These are phyloP conservation scores for Telopea speciosissima DNA, from an alignment of 177 flowering plant species.

Conservation along the genomic window DNA sequence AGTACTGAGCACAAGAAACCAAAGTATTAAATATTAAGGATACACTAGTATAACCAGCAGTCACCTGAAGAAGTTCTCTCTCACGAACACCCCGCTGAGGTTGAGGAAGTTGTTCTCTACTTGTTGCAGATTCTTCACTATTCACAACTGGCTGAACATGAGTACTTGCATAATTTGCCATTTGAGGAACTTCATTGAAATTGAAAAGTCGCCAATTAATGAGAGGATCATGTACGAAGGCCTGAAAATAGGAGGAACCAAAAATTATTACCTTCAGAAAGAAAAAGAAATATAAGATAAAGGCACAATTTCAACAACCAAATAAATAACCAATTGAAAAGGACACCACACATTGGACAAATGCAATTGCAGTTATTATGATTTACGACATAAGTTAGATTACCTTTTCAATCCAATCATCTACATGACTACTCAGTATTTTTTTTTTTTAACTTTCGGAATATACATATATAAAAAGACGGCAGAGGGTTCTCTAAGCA, in stretches of 20 bases:
- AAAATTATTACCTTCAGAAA: not conserved
- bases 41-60: not conserved
- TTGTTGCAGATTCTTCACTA: conserved; percentile 60
- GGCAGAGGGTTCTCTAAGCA: too few species aligned
- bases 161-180: conserved; percentile 47
- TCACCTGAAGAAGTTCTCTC: conserved; percentile 91
- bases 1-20: not conserved
- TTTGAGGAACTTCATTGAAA: conserved; percentile 90
- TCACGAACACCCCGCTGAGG: conserved; percentile 89
- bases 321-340: too few species aligned
- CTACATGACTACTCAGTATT: too few species aligned
- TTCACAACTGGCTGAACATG: conserved; percentile 60
- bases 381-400: too few species aligned
- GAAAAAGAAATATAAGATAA: not conserved
- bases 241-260: conserved; percentile 43
- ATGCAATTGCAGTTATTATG: not conserved
- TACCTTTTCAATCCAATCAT: not conserved
- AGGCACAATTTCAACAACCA: not conserved
- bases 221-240: conserved; percentile 97
- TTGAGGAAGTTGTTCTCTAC: conserved; percentile 66
- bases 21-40: not conserved
- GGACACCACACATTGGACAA: not conserved
- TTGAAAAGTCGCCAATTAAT: conserved; percentile 98
- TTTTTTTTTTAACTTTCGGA: too few species aligned
- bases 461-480: too few species aligned